phyloP scores from a whole-genome alignment of 2,329 filamentous ascomycete species.

The Calonectria fujianensis region DNA sequence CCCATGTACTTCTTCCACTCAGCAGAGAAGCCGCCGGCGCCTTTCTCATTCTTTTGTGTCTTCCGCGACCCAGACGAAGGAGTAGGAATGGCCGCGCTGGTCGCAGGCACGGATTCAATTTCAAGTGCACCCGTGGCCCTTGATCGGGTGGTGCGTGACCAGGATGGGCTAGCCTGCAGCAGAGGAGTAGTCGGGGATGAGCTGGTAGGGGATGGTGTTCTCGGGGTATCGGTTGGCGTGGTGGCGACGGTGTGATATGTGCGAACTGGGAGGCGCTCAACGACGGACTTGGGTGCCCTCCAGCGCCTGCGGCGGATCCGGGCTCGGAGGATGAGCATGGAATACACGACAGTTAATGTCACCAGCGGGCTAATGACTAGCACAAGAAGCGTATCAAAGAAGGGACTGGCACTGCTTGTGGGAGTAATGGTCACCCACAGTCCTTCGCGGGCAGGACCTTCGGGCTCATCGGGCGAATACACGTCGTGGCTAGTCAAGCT shows the following conservation, averaged over 20 bases:
- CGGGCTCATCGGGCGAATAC: constrained; percentile 44
- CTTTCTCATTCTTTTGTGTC: constrained; percentile 66
- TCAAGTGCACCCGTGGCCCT: constrained; percentile 77
- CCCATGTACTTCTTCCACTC: constrained; percentile 82
- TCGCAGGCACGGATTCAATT: constrained; percentile 66
- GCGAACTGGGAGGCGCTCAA: constrained; percentile 94
- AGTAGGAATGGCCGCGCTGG: constrained; percentile 64
- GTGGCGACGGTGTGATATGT: constrained; percentile 91
- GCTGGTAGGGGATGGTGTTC: constrained; percentile 77
- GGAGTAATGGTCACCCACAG: constrained; percentile 98
- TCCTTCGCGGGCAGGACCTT: constrained; percentile 74
- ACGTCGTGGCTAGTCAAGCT: constrained; percentile 49
- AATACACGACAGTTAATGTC: constrained; percentile 94
- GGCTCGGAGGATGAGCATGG: constrained; percentile 88
- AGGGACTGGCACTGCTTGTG: constrained; percentile 90
- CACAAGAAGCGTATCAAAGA: constrained; percentile 97
- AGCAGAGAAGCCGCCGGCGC: constrained; percentile 62
- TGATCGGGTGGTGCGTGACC: constrained; percentile 79
- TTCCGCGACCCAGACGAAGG: constrained; percentile 59
- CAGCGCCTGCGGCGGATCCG: constrained; percentile 92
- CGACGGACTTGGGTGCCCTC: constrained; percentile 97
- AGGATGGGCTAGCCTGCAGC: constrained; percentile 75
- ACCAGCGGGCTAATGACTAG: constrained; percentile 96
- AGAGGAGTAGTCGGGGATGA: constrained; percentile 87
- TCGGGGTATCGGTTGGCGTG: constrained; percentile 72